Base-by-base conservation (phyloP, 192 early-diverging fungal species). In the Podila verticillata region DNA sequence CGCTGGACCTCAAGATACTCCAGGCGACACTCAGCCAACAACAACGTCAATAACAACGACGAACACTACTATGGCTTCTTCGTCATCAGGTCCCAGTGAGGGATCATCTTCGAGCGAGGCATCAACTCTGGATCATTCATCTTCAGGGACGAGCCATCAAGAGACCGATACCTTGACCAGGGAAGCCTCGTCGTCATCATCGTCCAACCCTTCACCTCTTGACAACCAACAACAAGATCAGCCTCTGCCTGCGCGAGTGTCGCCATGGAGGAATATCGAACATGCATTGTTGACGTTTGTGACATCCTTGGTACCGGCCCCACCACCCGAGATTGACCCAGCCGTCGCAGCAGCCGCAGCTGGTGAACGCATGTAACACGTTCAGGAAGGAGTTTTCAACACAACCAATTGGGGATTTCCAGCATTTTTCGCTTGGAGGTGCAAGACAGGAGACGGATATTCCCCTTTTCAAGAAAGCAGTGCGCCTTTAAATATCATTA, bases 261-360 rank as follows among this genome's bases (percentile, higher is more conserved):
- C 75, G 20, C 62, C 84, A 44, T 73, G 70, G 67, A 65, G 73
- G 48, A 82, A 71, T 62, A 65, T 85, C 39, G 75, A 85, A 22
- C 80, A 82, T 68, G 84, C 74, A 13, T 34, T 85, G 34, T 30
- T 77, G 49, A 85, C 84, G 9, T 85, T 85, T 73, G 65, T 85
- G 12, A 66, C 84, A 17, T 85, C 84, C 5, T 57, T 85, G 3
- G 72, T 85, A 24, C 84, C 84, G 17, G 69, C 84, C 13, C 72
- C 75, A 5, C 62, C 73, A 24, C 79, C 83, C 1, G 83, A 85
- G 34, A 80, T 80, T 30, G 77, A 80, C 48, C 65, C 65, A n/a
- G 75, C 75, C 22, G 75, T 72, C 5, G 77, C 77, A 5, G 58
- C 66, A 17, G 77, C 70, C 0, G 70, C 61, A 10, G 74, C 63